phyloP scores from a whole-genome alignment of 2,329 filamentous ascomycete genomes.

The Coniochaeta hoffmannii region DNA sequence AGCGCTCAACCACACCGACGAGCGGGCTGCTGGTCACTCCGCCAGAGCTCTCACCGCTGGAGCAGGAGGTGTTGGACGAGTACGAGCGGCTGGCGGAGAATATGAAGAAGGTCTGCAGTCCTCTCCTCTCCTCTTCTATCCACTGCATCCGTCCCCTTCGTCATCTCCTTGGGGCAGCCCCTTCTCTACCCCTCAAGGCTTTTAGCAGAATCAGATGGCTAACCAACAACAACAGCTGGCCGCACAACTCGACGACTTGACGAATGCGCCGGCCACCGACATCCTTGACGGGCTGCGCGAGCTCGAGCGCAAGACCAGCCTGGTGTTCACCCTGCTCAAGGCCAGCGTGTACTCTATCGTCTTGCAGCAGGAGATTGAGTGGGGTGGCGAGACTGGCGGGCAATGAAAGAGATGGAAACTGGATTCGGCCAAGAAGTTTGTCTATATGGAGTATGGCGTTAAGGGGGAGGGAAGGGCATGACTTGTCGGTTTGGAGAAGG shows the following conservation, averaged over 20 bases:
- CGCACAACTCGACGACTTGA: conserved; percentile 53
- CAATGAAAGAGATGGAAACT: neutral
- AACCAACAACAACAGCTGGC: conserved; percentile 41
- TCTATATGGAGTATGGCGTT: neutral
- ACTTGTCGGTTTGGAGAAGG: neutral
- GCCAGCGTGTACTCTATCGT: conserved; percentile 99
- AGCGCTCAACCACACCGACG: neutral
- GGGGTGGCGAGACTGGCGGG: conserved; percentile 37
- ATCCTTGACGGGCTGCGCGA: conserved; percentile 81
- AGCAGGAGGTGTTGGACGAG: conserved; percentile 92
- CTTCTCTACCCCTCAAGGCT: neutral
- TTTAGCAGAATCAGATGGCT: neutral
- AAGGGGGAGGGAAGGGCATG: neutral
- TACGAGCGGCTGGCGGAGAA: conserved; percentile 84
- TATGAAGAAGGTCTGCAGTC: conserved; percentile 67
- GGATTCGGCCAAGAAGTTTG: neutral
- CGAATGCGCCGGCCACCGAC: conserved; percentile 65
- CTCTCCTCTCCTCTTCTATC: neutral
- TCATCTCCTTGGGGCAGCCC: neutral
- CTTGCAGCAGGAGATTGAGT: conserved; percentile 89
- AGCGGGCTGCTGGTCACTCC: conserved; percentile 26
- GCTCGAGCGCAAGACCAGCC: conserved; percentile 86
- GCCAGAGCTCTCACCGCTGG: conserved; percentile 65
- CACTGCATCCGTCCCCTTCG: neutral
- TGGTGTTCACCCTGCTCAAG: conserved; percentile 93